Base-by-base conservation (phyloP, 2,329 filamentous ascomycete species). In the Fonsecaea erecta region DNA sequence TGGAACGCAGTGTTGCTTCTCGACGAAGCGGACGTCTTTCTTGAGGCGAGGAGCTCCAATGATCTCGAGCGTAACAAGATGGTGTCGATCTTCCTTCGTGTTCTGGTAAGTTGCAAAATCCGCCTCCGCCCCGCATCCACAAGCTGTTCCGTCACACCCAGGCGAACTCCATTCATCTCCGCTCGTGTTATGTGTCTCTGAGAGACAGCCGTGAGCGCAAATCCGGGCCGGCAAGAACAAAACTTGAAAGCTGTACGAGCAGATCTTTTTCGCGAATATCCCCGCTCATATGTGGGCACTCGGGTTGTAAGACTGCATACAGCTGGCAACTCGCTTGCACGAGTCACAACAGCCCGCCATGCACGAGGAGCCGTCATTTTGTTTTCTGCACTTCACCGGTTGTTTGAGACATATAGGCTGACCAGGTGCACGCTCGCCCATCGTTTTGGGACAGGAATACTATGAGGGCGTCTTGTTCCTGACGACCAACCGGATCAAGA, bases 1-100 rank as follows among this genome's bases (percentile, higher is more conserved):
- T 85, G 83, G 83, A 80, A 81, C 40, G 80, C 81, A 12, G 78
- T 86, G 4, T 75, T 85, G 0, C 78, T 86, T 2, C 77, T 84
- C 2, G 83, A 71, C 71, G 82, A 83, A 63, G 83, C 81, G 48
- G 80, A 83, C 67, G 72, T 79, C 24, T 79, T 80, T 69, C 71
- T 80, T 26, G 76, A 78, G 69, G 72, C 77, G 34, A 76, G 80
- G 37, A 75, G 69, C 21, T 69, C 75, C 2, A 72, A 77, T 30
- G 79, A 82, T 64, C 73, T 82, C 6, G 73, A 77, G 67, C 76
- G 80, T 9, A 83, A 83, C 70, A 79, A 79, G 66, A 75, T 82
- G 56, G 79, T 83, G 21, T 78, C 77, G 0, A 74, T 73, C 46
- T 73, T 73, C 60, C 67, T 74, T 14, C 66, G 68, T 7, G 60